Conservation (phyloP, 371 early-diverging fungal species). For the Gilbertella persicaria region DNA sequence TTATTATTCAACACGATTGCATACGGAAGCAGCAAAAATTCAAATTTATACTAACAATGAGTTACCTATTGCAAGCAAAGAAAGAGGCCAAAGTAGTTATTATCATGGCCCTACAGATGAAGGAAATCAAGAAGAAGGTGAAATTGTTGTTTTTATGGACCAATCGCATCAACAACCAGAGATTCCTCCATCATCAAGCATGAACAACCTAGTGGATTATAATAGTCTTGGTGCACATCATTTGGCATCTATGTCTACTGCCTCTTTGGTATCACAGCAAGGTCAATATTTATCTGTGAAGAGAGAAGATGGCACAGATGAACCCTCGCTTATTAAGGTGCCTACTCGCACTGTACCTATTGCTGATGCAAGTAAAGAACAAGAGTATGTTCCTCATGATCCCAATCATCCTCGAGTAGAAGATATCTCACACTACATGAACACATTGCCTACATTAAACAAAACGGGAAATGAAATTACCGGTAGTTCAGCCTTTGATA, state of each 20-base stretch:
- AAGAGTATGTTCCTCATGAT: slow-evolving; percentile 10
- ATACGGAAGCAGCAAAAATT: not conserved
- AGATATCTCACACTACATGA: slow-evolving; percentile 31
- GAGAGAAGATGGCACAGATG: not conserved
- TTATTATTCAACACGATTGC: slow-evolving; percentile 18
- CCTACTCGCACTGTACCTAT: slow-evolving; percentile 12
- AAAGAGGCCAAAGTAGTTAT: slow-evolving; percentile 5
- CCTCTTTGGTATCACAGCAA: not conserved
- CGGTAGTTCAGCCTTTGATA: slow-evolving; percentile 10
- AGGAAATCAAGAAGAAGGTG: slow-evolving; percentile 12
- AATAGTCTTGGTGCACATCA: not conserved
- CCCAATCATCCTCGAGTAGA: slow-evolving; percentile 22
- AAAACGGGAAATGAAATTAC: not conserved
- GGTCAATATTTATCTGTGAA: not conserved
- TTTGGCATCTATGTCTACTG: not conserved
- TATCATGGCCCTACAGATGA: slow-evolving; percentile 3
- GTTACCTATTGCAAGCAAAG: not conserved
- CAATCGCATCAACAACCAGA: not conserved
- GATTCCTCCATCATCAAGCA: not conserved
- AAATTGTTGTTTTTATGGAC: slow-evolving; percentile 27
- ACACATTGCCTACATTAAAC: slow-evolving; percentile 6
- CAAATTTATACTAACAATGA: not conserved
- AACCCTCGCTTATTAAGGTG: slow-evolving; percentile 5
- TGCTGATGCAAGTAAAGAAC: slow-evolving; percentile 1
- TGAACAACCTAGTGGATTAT: not conserved